Percentiles rank a stretch among this genome's conserved stretches.
Conservation (phyloP, 768 basidiomycete species). For the Serendipita vermifera region DNA sequence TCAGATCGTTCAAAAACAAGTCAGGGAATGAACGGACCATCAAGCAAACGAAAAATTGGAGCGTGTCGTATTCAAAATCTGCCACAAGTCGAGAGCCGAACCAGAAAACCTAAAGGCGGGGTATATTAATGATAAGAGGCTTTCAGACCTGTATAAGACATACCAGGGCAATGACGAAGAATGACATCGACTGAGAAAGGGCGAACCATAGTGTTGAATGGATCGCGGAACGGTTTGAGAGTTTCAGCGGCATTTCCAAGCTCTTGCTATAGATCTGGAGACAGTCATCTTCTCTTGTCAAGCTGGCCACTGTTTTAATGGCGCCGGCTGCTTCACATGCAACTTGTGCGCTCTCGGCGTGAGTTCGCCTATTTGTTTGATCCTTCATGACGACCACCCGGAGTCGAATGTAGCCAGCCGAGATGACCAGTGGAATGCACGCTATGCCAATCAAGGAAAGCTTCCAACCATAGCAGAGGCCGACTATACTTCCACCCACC, state of each 20-base stretch:
- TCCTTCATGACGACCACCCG: constrained; percentile 35
- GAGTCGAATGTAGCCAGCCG: constrained; percentile 71
- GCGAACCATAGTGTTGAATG: constrained; percentile 53
- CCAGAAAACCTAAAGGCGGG: constrained; percentile 44
- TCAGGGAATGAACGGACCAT: constrained; percentile 40
- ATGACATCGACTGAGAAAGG: constrained; percentile 57
- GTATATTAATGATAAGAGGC: constrained; percentile 26
- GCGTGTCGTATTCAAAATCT: constrained; percentile 35
- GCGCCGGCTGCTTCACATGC: constrained; percentile 32
- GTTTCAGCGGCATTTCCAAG: constrained; percentile 25
- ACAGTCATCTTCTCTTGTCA: constrained; percentile 30
- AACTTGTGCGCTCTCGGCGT: constrained; percentile 28
- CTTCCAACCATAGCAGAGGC: constrained; percentile 64
- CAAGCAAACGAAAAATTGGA: constrained; percentile 68
- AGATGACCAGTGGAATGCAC: constrained; percentile 55
- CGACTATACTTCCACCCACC: constrained; percentile 58
- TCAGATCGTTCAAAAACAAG: constrained; percentile 9
- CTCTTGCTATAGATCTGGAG: constrained; percentile 18
- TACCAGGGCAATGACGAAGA: constrained; percentile 33
- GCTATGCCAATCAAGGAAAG: constrained; percentile 73
- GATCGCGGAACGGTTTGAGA: constrained; percentile 22
- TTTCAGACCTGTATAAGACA: constrained; percentile 26
- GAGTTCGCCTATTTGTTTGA: constrained; percentile 27
- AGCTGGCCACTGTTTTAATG: constrained; percentile 29
- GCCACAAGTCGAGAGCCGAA: constrained; percentile 54